Conservation (phyloP, 208 protist species). For the Leishmania mexicana region DNA sequence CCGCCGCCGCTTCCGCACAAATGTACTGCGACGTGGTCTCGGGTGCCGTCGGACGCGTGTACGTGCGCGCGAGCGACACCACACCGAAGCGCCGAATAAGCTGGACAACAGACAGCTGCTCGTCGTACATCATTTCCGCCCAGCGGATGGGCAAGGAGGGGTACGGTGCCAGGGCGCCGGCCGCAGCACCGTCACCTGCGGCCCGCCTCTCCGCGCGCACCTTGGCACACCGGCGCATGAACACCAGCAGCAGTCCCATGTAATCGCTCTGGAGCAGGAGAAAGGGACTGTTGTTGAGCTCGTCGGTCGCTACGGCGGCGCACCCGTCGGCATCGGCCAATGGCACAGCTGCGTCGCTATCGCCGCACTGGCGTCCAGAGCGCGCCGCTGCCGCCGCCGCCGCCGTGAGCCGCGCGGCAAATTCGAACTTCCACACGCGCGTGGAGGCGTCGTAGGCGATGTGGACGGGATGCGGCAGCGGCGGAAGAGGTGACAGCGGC, state of each 20-base stretch:
- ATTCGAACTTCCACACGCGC: conserved; percentile 45
- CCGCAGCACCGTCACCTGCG: neutral
- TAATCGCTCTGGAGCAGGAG: conserved; percentile 64
- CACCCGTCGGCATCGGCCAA: neutral
- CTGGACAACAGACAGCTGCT: conserved; percentile 59
- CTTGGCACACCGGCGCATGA: conserved; percentile 47
- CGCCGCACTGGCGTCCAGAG: neutral
- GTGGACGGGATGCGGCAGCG: conserved; percentile 26
- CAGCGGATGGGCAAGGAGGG: conserved; percentile 68
- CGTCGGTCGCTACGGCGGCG: conserved; percentile 14
- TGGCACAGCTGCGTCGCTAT: neutral
- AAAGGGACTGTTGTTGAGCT: conserved; percentile 46
- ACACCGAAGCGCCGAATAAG: conserved; percentile 71
- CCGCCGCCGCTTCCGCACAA: conserved; percentile 7
- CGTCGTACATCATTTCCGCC: conserved; percentile 71
- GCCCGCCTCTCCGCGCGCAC: conserved; percentile 7
- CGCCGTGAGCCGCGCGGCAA: conserved; percentile 29
- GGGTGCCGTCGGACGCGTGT: conserved; percentile 19
- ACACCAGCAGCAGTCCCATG: conserved; percentile 76
- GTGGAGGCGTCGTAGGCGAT: conserved; percentile 33
- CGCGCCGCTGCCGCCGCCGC: conserved; percentile 13
- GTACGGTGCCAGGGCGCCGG: conserved; percentile 1
- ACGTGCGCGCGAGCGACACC: conserved; percentile 25
- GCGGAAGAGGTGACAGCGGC: conserved; percentile 2
- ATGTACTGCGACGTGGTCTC: conserved; percentile 26